A percentile compares a stretch with the other conserved stretches of the same genome.
phyloP scores from a whole-genome alignment of 805 yeast genomes.

The Vanderwaltozyma verrucispora region DNA sequence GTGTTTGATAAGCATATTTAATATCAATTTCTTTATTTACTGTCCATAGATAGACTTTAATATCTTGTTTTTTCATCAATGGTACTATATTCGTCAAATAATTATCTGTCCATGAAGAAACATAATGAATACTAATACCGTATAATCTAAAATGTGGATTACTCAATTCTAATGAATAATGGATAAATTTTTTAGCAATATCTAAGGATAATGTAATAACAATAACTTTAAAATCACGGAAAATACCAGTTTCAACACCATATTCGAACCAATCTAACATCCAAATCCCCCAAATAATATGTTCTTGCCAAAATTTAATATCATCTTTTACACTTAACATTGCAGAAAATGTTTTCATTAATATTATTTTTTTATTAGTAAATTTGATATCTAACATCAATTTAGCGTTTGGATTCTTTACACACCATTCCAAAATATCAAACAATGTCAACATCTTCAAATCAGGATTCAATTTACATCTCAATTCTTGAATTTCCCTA shows the following conservation, averaged over 20 bases:
- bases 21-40: conserved; percentile 31
- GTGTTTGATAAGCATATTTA: conserved; percentile 20
- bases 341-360: conserved; percentile 31
- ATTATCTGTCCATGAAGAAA: conserved; percentile 37
- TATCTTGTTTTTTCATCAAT: conserved; percentile 23
- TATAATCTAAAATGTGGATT: conserved; percentile 39
- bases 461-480: conserved; percentile 24
- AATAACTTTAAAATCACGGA: conserved; percentile 29
- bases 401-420: conserved; percentile 25
- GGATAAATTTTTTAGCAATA: conserved; percentile 24
- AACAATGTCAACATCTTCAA: conserved; percentile 34
- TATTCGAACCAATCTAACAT: conserved; percentile 34
- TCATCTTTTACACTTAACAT: conserved; percentile 33
- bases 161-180: conserved; percentile 31
- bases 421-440: conserved; percentile 33
- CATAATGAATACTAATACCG: conserved; percentile 42
- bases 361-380: conserved; percentile 34
- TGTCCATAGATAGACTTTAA: conserved; percentile 43
- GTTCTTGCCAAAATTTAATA: conserved; percentile 34
- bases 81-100: conserved; percentile 25
- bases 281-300: conserved; percentile 47
- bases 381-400: conserved; percentile 46
- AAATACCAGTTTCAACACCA: conserved; percentile 31
- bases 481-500: conserved; percentile 30
- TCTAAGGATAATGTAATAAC: conserved; percentile 30